These are phyloP conservation scores for Clitopilus passeckerianus DNA, from an alignment of 768 basidiomycete species.

Conservation along the genomic window DNA sequence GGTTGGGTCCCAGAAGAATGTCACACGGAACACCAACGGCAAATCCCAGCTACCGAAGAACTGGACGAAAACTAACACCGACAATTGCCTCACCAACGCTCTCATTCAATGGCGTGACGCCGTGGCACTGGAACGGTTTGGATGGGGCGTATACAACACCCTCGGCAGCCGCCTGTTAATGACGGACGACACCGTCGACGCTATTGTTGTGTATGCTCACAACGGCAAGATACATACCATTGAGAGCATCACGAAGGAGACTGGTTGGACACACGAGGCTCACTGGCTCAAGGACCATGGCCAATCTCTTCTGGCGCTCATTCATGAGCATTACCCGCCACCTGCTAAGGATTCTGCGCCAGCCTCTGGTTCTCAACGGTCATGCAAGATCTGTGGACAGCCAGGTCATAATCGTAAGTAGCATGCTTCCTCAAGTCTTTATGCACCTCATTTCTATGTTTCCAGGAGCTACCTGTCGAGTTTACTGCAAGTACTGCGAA, in stretches of 20 bases:
- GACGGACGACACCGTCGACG: neutral
- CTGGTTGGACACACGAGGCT: neutral
- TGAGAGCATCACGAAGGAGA: neutral
- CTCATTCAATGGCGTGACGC: slow-evolving; percentile 1
- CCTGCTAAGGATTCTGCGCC: neutral
- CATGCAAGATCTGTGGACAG: neutral
- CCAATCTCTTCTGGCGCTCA: neutral
- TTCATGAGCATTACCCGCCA: neutral
- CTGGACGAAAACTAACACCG: neutral
- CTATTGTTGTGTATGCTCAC: slow-evolving; percentile 1
- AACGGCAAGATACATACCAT: neutral
- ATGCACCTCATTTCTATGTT: neutral
- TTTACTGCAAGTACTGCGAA: neutral
- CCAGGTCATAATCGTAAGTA: neutral
- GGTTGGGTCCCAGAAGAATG: neutral
- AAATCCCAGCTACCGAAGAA: neutral
- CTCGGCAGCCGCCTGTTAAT: slow-evolving; percentile 1
- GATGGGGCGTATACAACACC: neutral
- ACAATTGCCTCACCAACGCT: slow-evolving; percentile 1
- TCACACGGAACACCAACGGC: neutral
- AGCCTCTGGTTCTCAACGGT: neutral
- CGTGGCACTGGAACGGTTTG: neutral
- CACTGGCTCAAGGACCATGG: neutral
- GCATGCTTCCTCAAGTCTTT: too few species aligned
- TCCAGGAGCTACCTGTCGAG: neutral